Evolutionary conservation across 805 yeast species (phyloP).

Genomic region (Candida coquimbonensis): DNA sequence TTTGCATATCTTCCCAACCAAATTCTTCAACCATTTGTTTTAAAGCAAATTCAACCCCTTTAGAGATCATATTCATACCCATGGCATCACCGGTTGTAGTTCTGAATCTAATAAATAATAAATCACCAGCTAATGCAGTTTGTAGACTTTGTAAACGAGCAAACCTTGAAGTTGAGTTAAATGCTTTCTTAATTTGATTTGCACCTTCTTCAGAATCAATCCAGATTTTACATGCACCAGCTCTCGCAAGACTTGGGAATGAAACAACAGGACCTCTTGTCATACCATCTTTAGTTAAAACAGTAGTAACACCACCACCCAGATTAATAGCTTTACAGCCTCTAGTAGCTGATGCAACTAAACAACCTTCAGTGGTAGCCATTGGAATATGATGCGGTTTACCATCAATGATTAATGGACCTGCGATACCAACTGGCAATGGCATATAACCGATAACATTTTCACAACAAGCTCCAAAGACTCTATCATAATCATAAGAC

Average conservation of each 20-base stretch:
- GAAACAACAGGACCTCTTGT: slow-evolving; percentile 98
- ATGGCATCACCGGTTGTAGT: slow-evolving; percentile 99
- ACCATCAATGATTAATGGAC: slow-evolving; percentile 90
- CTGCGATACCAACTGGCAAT: slow-evolving; percentile 95
- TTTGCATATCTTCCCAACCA: slow-evolving; percentile 92
- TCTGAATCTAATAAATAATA: slow-evolving; percentile 83
- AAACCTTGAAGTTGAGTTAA: slow-evolving; percentile 94
- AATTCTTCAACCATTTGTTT: slow-evolving; percentile 78
- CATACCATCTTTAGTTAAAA: slow-evolving; percentile 95
- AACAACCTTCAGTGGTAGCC: slow-evolving; percentile 99
- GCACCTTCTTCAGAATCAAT: slow-evolving; percentile 94
- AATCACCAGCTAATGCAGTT: slow-evolving; percentile 91
- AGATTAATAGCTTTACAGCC: slow-evolving; percentile 97
- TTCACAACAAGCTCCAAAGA: slow-evolving; percentile 98
- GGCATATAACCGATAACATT: slow-evolving; percentile 97
- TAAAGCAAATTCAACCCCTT: slow-evolving; percentile 89
- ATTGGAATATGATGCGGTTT: slow-evolving; percentile 87
- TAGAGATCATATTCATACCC: slow-evolving; percentile 99
- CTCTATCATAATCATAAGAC: slow-evolving; percentile 88
- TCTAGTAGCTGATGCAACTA: slow-evolving; percentile 97
- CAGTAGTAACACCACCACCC: slow-evolving; percentile 94
- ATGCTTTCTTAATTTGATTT: slow-evolving; percentile 71
- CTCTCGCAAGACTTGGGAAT: slow-evolving; percentile 74
- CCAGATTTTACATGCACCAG: slow-evolving; percentile 95
- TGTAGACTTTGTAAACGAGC: slow-evolving; percentile 88